phyloP scores from a whole-genome alignment of 306 rosid species.

The Datisca glomerata region DNA sequence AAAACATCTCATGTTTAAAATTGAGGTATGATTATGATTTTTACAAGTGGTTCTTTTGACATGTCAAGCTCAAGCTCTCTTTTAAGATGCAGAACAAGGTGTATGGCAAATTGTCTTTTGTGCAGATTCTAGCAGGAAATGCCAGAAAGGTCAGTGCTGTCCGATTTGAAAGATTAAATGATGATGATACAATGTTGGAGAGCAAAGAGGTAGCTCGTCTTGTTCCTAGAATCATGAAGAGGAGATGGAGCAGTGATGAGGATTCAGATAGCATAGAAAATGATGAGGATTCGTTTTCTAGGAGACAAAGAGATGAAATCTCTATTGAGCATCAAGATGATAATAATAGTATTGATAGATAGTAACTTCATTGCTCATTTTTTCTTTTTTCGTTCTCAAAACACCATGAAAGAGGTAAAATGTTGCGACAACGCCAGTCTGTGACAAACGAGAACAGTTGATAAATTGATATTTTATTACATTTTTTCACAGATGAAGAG shows the following conservation, averaged over 20 bases:
- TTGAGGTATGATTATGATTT: slow-evolving; percentile 46
- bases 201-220: slow-evolving; percentile 53
- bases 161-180: slow-evolving; percentile 68
- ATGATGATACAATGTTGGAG: slow-evolving; percentile 28
- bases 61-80: neutral
- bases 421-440: slow-evolving; percentile 2
- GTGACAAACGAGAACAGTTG: slow-evolving; percentile 8
- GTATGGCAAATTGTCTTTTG: slow-evolving; percentile 6
- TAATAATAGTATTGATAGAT: slow-evolving; percentile 24
- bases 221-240: slow-evolving; percentile 73
- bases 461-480: slow-evolving; percentile 3
- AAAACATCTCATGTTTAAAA: slow-evolving; percentile 62
- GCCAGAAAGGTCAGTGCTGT: slow-evolving; percentile 94
- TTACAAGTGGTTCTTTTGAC: neutral
- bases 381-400: slow-evolving; percentile 29
- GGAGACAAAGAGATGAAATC: slow-evolving; percentile 32
- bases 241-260: slow-evolving; percentile 51
- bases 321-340: slow-evolving; percentile 36
- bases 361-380: slow-evolving; percentile 13
- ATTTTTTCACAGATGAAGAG: slow-evolving; percentile 31
- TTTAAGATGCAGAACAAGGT: slow-evolving; percentile 4
- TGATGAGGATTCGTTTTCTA: slow-evolving; percentile 42
- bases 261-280: slow-evolving; percentile 39
- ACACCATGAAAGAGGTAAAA: slow-evolving; percentile 23
- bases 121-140: slow-evolving; percentile 91